These are phyloP conservation scores for Pythium biforme DNA, from an alignment of 352 stramenopile species.

Conservation along the genomic window DNA sequence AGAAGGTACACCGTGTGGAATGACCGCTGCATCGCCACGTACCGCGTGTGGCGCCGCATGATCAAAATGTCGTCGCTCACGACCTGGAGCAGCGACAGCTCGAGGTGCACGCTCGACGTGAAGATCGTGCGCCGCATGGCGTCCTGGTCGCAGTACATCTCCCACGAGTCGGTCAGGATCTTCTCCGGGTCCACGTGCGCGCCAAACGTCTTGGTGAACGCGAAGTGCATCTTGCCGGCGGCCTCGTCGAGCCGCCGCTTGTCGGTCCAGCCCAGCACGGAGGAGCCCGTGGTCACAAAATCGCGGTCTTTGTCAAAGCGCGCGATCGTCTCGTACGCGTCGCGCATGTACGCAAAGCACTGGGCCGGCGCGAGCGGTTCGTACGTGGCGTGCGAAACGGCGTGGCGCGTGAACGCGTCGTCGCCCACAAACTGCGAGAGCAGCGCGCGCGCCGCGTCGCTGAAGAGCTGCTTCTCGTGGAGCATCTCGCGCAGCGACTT, in stretches of 20 bases:
- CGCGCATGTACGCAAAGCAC: conserved; percentile 54
- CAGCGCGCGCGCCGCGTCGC: conserved; percentile 38
- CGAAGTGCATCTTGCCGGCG: conserved; percentile 53
- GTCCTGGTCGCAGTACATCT: conserved; percentile 42
- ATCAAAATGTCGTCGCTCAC: conserved; percentile 51
- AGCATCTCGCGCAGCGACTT: conserved; percentile 48
- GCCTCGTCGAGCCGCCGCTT: conserved; percentile 43
- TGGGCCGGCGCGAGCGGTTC: conserved; percentile 24
- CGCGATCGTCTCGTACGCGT: conserved; percentile 51
- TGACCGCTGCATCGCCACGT: conserved; percentile 40
- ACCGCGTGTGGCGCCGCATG: conserved; percentile 57
- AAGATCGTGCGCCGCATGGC: conserved; percentile 60
- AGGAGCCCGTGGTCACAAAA: conserved; percentile 48
- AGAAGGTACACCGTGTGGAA: conserved; percentile 77
- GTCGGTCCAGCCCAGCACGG: conserved; percentile 28
- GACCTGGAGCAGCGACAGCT: conserved; percentile 47
- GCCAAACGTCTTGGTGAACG: conserved; percentile 52
- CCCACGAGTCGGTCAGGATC: conserved; percentile 52
- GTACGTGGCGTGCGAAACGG: conserved; percentile 38
- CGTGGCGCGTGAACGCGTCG: conserved; percentile 23
- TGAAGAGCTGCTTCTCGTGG: conserved; percentile 54
- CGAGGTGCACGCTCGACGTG: conserved; percentile 38
- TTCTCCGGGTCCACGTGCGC: conserved; percentile 30
- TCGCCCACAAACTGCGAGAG: conserved; percentile 32
- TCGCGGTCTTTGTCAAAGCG: conserved; percentile 42